Conservation (phyloP, 2,329 filamentous ascomycete genomes). For the Penicillium sp. region DNA sequence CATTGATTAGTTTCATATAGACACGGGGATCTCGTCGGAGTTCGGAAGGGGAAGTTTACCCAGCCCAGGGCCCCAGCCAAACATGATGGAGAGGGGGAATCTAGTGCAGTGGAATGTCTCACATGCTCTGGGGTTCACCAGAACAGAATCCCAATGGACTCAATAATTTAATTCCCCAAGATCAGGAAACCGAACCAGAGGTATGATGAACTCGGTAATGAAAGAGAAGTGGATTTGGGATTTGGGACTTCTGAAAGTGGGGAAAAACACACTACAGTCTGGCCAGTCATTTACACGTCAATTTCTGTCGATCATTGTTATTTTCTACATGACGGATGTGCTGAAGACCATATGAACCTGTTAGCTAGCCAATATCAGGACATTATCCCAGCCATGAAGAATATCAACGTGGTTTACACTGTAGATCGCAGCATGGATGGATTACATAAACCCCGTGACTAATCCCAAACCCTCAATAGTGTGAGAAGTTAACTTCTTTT, state of each 20-base stretch:
- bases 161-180: not conserved
- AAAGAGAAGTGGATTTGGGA: not conserved
- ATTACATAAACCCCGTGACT: not conserved
- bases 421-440: not conserved
- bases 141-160: not conserved
- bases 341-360: not conserved
- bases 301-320: not conserved
- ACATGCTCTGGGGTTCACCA: conserved; percentile 3
- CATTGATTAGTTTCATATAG: not conserved
- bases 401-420: not conserved
- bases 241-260: conserved; percentile 10
- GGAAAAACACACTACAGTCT: not conserved
- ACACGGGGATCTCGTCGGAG: not conserved
- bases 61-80: conserved; percentile 34
- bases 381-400: not conserved
- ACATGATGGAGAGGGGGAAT: conserved; percentile 23
- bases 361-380: not conserved
- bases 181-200: not conserved
- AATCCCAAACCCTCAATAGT: not conserved
- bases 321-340: not conserved
- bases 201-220: not conserved
- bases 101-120: not conserved
- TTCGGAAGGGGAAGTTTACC: conserved; percentile 24
- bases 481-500: no score
- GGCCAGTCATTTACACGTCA: not conserved